Percentiles rank a stretch among this genome's conserved stretches.
Evolutionary conservation across 768 basidiomycete genomes (phyloP).

Genomic region (Boletus barrowsii): DNA sequence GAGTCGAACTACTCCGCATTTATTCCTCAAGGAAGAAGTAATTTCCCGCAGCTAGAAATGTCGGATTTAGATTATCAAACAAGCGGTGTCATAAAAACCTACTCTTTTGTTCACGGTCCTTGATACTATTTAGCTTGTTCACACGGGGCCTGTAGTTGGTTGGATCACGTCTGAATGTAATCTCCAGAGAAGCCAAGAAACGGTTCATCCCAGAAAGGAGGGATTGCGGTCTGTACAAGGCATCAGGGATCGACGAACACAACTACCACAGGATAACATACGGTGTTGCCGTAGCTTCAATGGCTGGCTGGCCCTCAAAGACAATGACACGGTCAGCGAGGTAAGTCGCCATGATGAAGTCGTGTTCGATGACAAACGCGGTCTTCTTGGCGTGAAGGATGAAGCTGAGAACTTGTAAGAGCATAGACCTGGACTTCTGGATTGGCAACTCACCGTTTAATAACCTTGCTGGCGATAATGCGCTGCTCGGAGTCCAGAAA

Average conservation of each 20-base stretch:
- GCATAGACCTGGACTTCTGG: background rate
- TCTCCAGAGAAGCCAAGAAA: constrained; percentile 92
- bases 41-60: constrained; percentile 63
- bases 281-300: constrained; percentile 88
- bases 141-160: constrained; percentile 90
- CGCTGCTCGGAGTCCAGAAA: constrained; percentile 99
- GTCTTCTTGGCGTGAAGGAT: constrained; percentile 97
- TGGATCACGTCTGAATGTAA: constrained; percentile 97
- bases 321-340: constrained; percentile 97
- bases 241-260: background rate
- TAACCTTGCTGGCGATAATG: constrained; percentile 96
- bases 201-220: constrained; percentile 97
- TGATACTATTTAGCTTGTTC: constrained; percentile 81
- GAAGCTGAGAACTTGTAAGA: constrained; percentile 48
- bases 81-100: constrained; percentile 19
- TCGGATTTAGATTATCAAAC: constrained; percentile 5
- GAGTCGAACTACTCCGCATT: constrained; percentile 1
- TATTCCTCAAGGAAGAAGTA: constrained; percentile 93
- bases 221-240: constrained; percentile 73
- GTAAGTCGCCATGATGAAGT: constrained; percentile 99
- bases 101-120: constrained; percentile 89
- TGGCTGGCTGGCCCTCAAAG: constrained; percentile 83
- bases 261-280: constrained; percentile 38
- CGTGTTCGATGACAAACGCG: constrained; percentile 99
- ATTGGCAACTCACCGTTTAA: constrained; percentile 68